These are phyloP conservation scores for Fragaria nilgerrensis DNA, from an alignment of 306 rosid species.

Conservation along the genomic window DNA sequence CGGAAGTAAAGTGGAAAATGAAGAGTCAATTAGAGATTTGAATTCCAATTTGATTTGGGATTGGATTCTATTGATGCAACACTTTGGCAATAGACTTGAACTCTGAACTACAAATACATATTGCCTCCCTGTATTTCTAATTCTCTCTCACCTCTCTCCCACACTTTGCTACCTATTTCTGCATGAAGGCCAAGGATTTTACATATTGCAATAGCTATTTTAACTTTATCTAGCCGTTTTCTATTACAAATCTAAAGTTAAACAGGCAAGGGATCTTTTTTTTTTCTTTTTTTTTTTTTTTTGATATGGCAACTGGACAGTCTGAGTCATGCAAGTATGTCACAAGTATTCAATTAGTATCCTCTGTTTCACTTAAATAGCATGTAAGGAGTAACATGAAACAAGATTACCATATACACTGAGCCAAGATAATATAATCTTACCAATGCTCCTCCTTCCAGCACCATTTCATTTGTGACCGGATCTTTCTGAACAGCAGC, in stretches of 20 bases:
- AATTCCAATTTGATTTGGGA: background rate
- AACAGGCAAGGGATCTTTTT: background rate
- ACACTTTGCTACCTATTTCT: background rate
- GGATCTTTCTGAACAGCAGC: constrained; percentile 99
- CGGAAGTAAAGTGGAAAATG: background rate
- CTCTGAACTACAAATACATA: background rate
- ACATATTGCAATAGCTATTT: background rate
- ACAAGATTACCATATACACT: constrained; percentile 3
- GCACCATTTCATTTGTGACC: constrained; percentile 96
- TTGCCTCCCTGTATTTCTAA: background rate
- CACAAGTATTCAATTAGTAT: background rate
- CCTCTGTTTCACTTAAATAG: constrained; percentile 7
- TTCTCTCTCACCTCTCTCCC: constrained; percentile 2
- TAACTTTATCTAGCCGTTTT: constrained; percentile 12
- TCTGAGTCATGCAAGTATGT: background rate
- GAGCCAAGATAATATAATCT: constrained; percentile 29
- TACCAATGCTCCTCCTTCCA: constrained; percentile 99
- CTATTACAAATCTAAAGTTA: constrained; percentile 14
- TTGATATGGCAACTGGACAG: background rate
- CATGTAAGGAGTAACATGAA: constrained; percentile 9
- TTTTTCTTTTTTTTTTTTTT: too few relatives aligned
- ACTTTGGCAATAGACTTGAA: background rate
- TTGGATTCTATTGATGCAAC: background rate
- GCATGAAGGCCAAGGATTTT: constrained; percentile 4
- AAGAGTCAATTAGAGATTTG: background rate